Base-by-base conservation (phyloP, 108 stramenopile genomes). In the Discostella stelligeroides region DNA sequence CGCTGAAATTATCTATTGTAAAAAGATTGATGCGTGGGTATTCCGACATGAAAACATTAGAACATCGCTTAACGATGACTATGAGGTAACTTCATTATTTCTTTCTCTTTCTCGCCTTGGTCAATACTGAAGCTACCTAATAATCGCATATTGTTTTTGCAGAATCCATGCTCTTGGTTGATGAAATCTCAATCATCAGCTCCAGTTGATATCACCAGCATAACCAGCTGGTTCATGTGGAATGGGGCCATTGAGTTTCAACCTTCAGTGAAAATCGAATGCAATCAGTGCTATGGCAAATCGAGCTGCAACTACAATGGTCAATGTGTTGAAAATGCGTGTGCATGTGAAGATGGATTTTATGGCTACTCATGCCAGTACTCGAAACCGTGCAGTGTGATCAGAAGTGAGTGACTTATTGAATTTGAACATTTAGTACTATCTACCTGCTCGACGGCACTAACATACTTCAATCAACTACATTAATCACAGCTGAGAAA, bases 401-500 rank as follows among this genome's bases (percentile, higher is more conserved):
- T 74, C 38, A 23, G 64, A 20, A 60, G 68, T 70, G 46, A 70
- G 68, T 47, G 7, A 23, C 17, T 53, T 6, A 1, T 2, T 15
- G 8, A 37, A 2, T 40, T 37, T 53, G 10, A 49, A 7, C 18
- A 17, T 29, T 13, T 9, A 47, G n/a, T n/a, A n/a, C n/a, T n/a
- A n/a, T n/a, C n/a, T n/a, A n/a, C n/a, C n/a, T n/a, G n/a, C n/a
- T n/a, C n/a, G n/a, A n/a, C n/a, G n/a, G n/a, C n/a, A n/a, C n/a
- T n/a, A n/a, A n/a, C n/a, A n/a, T n/a, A n/a, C n/a, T n/a, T n/a
- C n/a, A n/a, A n/a, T n/a, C n/a, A n/a, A n/a, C n/a, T n/a, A n/a
- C n/a, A n/a, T n/a, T n/a, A n/a, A n/a, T n/a, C n/a, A n/a, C n/a
- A 67, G 66, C 72, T 43, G 72, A 72, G 53, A 72, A 72, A 37